phyloP scores from a whole-genome alignment of 306 rosid species.

The Mimosa pudica region DNA sequence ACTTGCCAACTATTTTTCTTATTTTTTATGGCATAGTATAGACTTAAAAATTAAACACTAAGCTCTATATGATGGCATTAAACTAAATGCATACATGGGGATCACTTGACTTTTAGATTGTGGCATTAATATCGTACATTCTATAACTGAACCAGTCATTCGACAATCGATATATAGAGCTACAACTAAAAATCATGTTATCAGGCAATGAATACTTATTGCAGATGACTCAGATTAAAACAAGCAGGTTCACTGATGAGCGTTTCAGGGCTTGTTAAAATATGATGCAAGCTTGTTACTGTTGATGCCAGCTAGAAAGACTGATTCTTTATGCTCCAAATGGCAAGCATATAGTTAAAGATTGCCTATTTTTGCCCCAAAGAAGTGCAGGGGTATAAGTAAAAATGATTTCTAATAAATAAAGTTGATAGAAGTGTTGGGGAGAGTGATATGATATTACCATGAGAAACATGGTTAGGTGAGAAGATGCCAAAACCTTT shows the following conservation, averaged over 20 bases:
- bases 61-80: neutral
- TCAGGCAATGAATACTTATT: neutral
- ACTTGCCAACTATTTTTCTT: neutral
- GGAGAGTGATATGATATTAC: slow-evolving; percentile 46
- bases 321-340: slow-evolving; percentile 4
- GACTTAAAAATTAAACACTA: neutral
- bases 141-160: neutral
- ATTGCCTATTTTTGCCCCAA: slow-evolving; percentile 1
- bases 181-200: neutral
- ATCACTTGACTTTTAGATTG: neutral
- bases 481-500: slow-evolving; percentile 86
- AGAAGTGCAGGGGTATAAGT: neutral
- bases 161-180: neutral
- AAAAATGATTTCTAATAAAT: neutral
- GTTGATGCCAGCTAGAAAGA: neutral
- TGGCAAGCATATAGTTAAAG: neutral
- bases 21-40: neutral
- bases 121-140: neutral
- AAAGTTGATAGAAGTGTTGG: neutral
- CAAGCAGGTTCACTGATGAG: neutral
- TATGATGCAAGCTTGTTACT: neutral
- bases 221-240: neutral
- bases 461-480: slow-evolving; percentile 63
- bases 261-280: slow-evolving; percentile 4
- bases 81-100: neutral